Evolutionary conservation across 108 stramenopile genomes (phyloP).

Genomic region (Nitzschia sp.): DNA sequence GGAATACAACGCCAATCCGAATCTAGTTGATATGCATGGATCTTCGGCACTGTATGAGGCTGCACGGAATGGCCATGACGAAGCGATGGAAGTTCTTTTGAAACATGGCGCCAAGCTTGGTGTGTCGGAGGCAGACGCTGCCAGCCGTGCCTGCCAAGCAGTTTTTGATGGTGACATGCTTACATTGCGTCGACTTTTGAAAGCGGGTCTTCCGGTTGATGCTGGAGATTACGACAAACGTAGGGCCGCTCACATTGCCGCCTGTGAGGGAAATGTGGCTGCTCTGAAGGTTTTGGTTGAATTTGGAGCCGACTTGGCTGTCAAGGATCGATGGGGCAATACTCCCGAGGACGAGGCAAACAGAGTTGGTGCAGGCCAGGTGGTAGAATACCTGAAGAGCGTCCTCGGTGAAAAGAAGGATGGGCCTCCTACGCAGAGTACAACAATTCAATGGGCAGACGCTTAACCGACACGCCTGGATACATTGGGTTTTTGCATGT

Average conservation of each 20-base stretch:
- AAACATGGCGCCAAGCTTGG: constrained; percentile 39
- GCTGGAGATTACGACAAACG: constrained; percentile 60
- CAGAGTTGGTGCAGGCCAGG: constrained; percentile 10
- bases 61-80: constrained; percentile 56
- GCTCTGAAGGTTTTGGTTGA: constrained; percentile 44
- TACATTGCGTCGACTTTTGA: constrained; percentile 39
- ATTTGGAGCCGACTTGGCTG: constrained; percentile 41
- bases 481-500: too few species aligned
- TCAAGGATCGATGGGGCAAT: constrained; percentile 50
- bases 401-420: neutral
- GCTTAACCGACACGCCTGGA: too few species aligned
- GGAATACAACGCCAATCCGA: constrained; percentile 56
- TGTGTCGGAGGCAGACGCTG: constrained; percentile 42
- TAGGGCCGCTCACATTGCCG: constrained; percentile 57
- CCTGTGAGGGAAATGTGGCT: constrained; percentile 46
- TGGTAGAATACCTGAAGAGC: constrained; percentile 22
- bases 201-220: constrained; percentile 48
- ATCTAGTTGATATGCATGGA: constrained; percentile 65
- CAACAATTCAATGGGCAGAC: too few species aligned
- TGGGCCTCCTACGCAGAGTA: too few species aligned
- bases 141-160: constrained; percentile 48
- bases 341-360: constrained; percentile 39
- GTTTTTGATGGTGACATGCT: constrained; percentile 61
- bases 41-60: constrained; percentile 62
- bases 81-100: constrained; percentile 38